A percentile compares a stretch with the other conserved stretches of the same genome.
Conservation (phyloP, 768 basidiomycete genomes). For the Tricholoma furcatifolium region DNA sequence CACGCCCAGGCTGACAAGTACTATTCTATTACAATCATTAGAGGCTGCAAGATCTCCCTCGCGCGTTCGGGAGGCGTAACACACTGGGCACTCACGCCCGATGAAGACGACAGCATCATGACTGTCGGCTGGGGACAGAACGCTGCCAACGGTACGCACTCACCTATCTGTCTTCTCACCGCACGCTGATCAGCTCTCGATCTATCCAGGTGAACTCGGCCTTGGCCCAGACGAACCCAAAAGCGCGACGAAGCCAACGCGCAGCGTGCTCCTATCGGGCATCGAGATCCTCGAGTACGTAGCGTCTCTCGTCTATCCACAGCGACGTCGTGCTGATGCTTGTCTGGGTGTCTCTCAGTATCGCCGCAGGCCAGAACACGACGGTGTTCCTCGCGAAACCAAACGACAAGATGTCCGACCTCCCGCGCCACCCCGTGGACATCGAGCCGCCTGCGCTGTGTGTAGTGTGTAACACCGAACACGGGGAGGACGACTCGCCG, state of each 20-base stretch:
- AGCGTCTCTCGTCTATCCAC: background rate
- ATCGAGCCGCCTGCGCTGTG: constrained; percentile 68
- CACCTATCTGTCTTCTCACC: background rate
- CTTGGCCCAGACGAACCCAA: constrained; percentile 80
- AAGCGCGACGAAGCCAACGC: constrained; percentile 81
- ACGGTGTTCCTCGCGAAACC: constrained; percentile 82
- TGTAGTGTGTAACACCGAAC: constrained; percentile 66
- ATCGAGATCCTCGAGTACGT: constrained; percentile 77
- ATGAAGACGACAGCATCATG: constrained; percentile 75
- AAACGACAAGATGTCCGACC: constrained; percentile 68
- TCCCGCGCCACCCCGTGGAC: constrained; percentile 79
- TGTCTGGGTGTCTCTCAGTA: constrained; percentile 35
- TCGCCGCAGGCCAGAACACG: constrained; percentile 86
- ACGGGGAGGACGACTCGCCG: constrained; percentile 69
- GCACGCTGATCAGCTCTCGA: background rate
- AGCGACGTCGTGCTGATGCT: background rate
- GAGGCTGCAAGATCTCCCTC: constrained; percentile 74
- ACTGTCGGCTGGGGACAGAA: constrained; percentile 86
- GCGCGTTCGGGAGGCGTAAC: constrained; percentile 85
- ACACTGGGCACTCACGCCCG: constrained; percentile 76
- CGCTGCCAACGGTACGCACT: constrained; percentile 67
- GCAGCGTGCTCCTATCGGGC: constrained; percentile 66
- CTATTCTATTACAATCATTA: constrained; percentile 24
- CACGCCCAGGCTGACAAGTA: too few relatives aligned
- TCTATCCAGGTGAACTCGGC: constrained; percentile 69